phyloP scores from a whole-genome alignment of 176 grass and related monocot species.

The Ananas comosus region DNA sequence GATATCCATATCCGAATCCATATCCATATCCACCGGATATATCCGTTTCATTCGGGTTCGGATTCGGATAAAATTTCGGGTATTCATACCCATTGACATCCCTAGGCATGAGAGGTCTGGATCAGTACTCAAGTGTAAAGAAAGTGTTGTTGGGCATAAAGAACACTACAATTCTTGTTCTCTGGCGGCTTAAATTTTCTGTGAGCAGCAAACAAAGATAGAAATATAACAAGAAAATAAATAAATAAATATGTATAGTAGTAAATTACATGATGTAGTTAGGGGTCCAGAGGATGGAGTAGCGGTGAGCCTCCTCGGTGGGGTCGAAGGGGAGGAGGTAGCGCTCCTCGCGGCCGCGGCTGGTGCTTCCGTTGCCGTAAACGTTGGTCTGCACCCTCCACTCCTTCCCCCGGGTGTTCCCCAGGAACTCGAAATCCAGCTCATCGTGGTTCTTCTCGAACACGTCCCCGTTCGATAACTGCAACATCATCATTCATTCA shows the following conservation, averaged over 20 bases:
- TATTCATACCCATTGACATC: too few relatives aligned
- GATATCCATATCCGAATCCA: too few relatives aligned
- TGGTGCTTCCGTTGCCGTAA: constrained; percentile 85
- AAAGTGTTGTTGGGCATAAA: too few relatives aligned
- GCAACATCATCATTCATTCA: background rate
- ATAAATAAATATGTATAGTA: background rate
- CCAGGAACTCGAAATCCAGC: constrained; percentile 90
- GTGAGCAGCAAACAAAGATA: background rate
- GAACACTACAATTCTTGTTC: too few relatives aligned
- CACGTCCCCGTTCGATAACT: constrained; percentile 80
- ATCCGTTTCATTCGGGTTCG: too few relatives aligned
- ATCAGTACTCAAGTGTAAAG: too few relatives aligned
- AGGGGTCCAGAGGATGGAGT: constrained; percentile 60
- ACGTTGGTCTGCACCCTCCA: constrained; percentile 91
- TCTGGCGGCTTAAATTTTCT: constrained; percentile 11
- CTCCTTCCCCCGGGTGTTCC: constrained; percentile 61
- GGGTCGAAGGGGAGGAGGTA: constrained; percentile 90
- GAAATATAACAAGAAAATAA: background rate
- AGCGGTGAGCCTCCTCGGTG: constrained; percentile 46
- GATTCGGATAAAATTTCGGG: too few relatives aligned
- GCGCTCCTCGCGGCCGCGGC: constrained; percentile 64
- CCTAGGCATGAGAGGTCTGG: too few relatives aligned
- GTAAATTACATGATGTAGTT: constrained; percentile 59
- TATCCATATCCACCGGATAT: too few relatives aligned
- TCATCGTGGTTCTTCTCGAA: constrained; percentile 87